A percentile compares a stretch with the other conserved stretches of the same genome.
Evolutionary conservation across 306 rosid genomes (phyloP).

Genomic region (Comarum palustre): DNA sequence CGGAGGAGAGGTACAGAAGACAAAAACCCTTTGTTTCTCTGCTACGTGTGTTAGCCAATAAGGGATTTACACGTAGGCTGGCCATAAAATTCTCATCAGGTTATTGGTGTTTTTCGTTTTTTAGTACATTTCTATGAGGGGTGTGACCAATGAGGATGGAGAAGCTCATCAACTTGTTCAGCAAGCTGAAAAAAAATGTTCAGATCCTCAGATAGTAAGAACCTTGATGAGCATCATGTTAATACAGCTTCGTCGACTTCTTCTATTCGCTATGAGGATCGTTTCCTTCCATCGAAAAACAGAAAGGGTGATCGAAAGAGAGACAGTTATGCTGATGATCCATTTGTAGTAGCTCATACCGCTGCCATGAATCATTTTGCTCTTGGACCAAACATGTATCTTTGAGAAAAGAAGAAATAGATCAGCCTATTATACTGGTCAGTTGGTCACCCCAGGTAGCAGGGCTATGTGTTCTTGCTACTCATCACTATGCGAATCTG

Average conservation of each 20-base stretch:
- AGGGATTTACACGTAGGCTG: constrained; percentile 36
- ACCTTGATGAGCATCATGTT: not conserved
- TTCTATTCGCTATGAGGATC: constrained; percentile 34
- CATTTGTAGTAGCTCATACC: constrained; percentile 23
- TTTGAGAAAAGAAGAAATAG: constrained; percentile 19
- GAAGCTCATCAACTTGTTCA: constrained; percentile 23
- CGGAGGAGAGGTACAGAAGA: constrained; percentile 20
- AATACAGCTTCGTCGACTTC: not conserved
- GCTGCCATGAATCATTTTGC: constrained; percentile 37
- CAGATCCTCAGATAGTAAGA: constrained; percentile 3
- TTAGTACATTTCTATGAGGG: not conserved
- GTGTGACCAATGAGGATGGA: constrained; percentile 10
- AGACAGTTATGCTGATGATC: constrained; percentile 9
- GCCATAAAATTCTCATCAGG: not conserved
- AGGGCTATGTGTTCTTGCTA: no score
- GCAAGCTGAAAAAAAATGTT: constrained; percentile 33
- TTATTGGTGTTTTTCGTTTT: constrained; percentile 6
- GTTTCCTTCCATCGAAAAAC: constrained; percentile 24
- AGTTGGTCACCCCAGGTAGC: no score
- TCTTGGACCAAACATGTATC: constrained; percentile 32
- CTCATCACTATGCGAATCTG: no score
- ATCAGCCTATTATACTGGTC: not conserved
- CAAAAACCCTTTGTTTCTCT: not conserved
- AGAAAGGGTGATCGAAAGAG: not conserved
- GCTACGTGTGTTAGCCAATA: constrained; percentile 65